These are phyloP conservation scores for Prunus salicina DNA, from an alignment of 306 rosid species.

Conservation along the genomic window DNA sequence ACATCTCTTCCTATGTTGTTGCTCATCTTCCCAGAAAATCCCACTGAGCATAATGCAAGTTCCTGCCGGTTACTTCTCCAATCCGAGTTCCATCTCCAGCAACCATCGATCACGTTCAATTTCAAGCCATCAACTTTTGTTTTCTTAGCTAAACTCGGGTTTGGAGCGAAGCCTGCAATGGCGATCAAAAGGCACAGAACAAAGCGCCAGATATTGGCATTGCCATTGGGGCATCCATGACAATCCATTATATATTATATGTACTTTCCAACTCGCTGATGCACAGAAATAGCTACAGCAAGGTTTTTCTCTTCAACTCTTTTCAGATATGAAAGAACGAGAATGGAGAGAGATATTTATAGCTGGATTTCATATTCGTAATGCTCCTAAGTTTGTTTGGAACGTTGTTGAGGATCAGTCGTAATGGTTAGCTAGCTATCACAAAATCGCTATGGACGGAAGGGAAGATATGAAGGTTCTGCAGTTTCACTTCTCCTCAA, in stretches of 20 bases:
- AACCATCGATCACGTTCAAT: conserved; percentile 34
- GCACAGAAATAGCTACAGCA: no score
- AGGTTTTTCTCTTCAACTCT: no score
- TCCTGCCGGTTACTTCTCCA: conserved; percentile 41
- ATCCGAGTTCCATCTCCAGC: conserved; percentile 42
- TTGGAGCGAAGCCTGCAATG: background rate
- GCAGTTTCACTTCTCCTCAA: background rate
- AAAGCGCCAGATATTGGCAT: background rate
- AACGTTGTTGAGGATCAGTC: background rate
- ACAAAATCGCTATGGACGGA: no score
- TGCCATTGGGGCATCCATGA: no score
- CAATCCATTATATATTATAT: no score
- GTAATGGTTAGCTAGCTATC: background rate
- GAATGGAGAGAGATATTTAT: background rate
- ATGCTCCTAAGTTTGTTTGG: background rate
- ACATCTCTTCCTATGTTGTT: conserved; percentile 33
- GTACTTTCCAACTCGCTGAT: no score
- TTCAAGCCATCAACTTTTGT: conserved; percentile 3
- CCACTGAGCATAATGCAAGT: conserved; percentile 39
- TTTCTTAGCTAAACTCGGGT: background rate
- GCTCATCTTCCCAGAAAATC: conserved; percentile 44
- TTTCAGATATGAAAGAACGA: background rate
- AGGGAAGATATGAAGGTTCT: background rate
- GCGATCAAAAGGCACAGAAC: background rate
- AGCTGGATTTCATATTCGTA: background rate